Evolutionary conservation across 345 rosid species (phyloP), one percentile per base, ranked within the genome.

Genomic region (Limnanthes douglasii): DNA sequence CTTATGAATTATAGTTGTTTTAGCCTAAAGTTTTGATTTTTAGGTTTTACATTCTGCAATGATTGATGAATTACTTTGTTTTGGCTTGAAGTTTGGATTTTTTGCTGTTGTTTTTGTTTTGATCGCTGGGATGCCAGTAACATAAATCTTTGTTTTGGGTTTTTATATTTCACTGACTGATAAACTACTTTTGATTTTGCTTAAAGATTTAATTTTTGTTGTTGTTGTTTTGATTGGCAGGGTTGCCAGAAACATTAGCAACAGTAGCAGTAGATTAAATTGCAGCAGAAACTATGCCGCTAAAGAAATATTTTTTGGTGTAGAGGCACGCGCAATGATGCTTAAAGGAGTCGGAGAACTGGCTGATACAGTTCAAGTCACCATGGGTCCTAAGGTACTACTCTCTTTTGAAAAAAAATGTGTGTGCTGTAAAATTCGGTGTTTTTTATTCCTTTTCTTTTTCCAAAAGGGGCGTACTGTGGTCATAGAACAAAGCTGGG

Each of bases 401-500:
- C 5, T 6, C 8, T 31, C 15, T 31, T n/a, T n/a, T n/a, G n/a
- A n/a, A n/a, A n/a, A n/a, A n/a, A n/a, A n/a, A n/a, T n/a, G n/a
- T n/a, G n/a, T n/a, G n/a, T n/a, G n/a, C n/a, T n/a, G n/a, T 11
- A 1, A 21, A 11, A 17, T 10, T 43, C 18, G 29, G 16, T 31
- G 29, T 10, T 7, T 12, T 18, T 15, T 15, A 11, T 32, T 6
- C 10, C 21, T 2, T 17, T 8, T 21, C 14, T 1, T 10, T 21
- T 15, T 20, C 28, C 19, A 2, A 1, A 50, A 90, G 98, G 98
- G 98, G 3, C 88, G 96, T 18, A 90, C 59, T 56, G 94, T 90
- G 42, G 76, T 90, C 21, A 55, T 84, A 45, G 98, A 90, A 37
- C 98, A 90, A 78, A 90, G 96, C 45, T 90, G 46, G 63, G 98